These are phyloP conservation scores for Lycium ferocissimum DNA, from an alignment of 257 asterid species.

Conservation along the genomic window DNA sequence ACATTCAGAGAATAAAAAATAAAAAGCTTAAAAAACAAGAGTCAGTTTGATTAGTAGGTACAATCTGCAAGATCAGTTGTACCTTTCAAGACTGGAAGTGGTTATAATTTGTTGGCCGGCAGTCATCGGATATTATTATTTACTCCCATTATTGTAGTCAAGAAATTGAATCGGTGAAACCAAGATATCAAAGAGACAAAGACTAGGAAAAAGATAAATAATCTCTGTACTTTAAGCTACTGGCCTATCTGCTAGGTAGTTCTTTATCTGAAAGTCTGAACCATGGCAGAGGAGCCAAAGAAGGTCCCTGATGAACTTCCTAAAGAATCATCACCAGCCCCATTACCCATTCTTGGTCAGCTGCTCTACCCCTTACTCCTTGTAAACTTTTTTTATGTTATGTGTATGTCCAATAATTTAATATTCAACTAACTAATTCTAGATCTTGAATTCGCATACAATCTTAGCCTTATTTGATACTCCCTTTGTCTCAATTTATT, in stretches of 20 bases:
- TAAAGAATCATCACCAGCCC: not conserved
- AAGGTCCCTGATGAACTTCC: conserved; percentile 20
- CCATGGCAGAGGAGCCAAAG: conserved; percentile 27
- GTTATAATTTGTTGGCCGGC: conserved; percentile 28
- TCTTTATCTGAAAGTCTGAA: not conserved
- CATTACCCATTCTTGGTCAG: conserved; percentile 19
- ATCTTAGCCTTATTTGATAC: not conserved
- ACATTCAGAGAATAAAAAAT: not conserved
- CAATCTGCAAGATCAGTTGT: conserved; percentile 5
- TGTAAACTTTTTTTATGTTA: not conserved
- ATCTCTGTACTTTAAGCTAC: not conserved
- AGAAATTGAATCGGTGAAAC: not conserved
- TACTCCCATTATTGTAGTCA: not conserved
- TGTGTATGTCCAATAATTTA: not conserved
- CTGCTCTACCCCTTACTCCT: not conserved
- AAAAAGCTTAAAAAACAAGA: not conserved
- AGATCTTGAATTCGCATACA: not conserved
- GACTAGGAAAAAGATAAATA: not conserved
- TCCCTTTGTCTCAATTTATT: too few species aligned
- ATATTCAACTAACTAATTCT: not conserved
- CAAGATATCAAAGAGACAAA: conserved; percentile 5
- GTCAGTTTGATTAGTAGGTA: conserved; percentile 4
- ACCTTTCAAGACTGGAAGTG: not conserved
- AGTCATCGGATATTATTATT: not conserved
- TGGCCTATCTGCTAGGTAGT: not conserved